These are phyloP conservation scores for Paraconiothyrium sp. DNA, from an alignment of 2,329 filamentous ascomycete genomes.

Conservation along the genomic window DNA sequence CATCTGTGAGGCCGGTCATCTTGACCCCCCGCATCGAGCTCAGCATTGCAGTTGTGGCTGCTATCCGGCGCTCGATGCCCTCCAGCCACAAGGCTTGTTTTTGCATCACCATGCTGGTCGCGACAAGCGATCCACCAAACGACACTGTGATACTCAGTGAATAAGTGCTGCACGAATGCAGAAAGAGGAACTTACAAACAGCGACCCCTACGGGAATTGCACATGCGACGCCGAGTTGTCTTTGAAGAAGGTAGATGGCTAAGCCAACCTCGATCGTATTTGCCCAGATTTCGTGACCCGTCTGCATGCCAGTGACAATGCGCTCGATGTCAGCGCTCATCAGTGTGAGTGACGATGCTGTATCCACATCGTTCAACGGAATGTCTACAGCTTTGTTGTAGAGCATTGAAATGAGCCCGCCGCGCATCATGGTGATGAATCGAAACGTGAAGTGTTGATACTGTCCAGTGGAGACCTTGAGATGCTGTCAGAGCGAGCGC, in stretches of 20 bases:
- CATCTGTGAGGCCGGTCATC: conserved; percentile 53
- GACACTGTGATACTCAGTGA: conserved; percentile 24
- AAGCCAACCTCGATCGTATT: conserved; percentile 55
- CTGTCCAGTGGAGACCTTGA: conserved; percentile 44
- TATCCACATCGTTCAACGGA: conserved; percentile 39
- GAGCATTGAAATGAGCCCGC: conserved; percentile 47
- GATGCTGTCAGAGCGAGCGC: conserved; percentile 22
- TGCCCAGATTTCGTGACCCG: conserved; percentile 47
- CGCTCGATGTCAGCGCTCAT: conserved; percentile 51
- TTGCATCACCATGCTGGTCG: conserved; percentile 42
- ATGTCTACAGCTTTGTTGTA: conserved; percentile 47
- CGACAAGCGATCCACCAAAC: conserved; percentile 38
- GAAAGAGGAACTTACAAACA: conserved; percentile 32
- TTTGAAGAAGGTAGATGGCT: conserved; percentile 59
- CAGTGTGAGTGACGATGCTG: conserved; percentile 43
- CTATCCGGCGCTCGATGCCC: conserved; percentile 55
- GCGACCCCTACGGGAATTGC: conserved; percentile 59
- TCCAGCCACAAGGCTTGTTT: conserved; percentile 55
- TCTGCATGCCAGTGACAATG: conserved; percentile 46
- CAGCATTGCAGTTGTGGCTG: conserved; percentile 53
- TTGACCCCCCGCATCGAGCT: conserved; percentile 56
- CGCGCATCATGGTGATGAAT: conserved; percentile 48
- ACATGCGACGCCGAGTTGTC: conserved; percentile 59
- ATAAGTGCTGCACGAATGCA: neutral
- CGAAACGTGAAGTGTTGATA: conserved; percentile 48